A percentile compares a stretch with the other conserved stretches of the same genome.
phyloP scores from a whole-genome alignment of 768 basidiomycete species.

The Mycena leptocephala region DNA sequence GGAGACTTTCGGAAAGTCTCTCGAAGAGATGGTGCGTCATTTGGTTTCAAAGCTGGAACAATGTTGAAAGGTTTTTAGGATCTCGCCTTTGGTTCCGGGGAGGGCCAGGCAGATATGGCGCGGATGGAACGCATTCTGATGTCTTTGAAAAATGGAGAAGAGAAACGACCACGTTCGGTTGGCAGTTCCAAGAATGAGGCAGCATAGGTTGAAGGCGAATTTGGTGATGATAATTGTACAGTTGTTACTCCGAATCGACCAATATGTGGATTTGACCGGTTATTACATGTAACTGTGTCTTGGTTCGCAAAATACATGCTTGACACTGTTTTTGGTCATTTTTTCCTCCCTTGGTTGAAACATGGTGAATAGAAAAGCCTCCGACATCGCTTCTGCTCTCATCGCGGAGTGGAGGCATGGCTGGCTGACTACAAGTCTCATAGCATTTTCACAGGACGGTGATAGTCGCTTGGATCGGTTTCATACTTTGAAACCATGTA shows the following conservation, averaged over 20 bases:
- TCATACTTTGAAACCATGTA: neutral
- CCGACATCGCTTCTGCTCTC: neutral
- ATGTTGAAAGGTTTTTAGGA: slow-evolving; percentile 19
- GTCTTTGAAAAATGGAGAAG: slow-evolving; percentile 19
- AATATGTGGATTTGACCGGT: no score
- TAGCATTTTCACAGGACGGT: neutral
- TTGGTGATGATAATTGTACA: no score
- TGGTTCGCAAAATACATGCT: no score
- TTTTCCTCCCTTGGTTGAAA: neutral
- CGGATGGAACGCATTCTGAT: slow-evolving; percentile 38
- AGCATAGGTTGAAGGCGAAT: no score
- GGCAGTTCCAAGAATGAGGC: slow-evolving; percentile 18
- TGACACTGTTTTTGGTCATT: neutral
- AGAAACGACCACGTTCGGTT: slow-evolving; percentile 15
- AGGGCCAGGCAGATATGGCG: slow-evolving; percentile 38
- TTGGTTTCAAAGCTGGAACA: no score
- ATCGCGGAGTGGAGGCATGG: slow-evolving; percentile 15
- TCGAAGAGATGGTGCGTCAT: slow-evolving; percentile 46
- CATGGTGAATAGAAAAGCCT: slow-evolving; percentile 9
- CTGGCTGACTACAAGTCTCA: neutral
- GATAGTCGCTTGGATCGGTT: neutral
- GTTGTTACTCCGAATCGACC: no score
- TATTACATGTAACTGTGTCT: no score
- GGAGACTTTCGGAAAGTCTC: slow-evolving; percentile 47
- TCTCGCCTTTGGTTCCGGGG: slow-evolving; percentile 39